phyloP scores from a whole-genome alignment of 305 asterid genomes.

The Solanum aculeatissimum region DNA sequence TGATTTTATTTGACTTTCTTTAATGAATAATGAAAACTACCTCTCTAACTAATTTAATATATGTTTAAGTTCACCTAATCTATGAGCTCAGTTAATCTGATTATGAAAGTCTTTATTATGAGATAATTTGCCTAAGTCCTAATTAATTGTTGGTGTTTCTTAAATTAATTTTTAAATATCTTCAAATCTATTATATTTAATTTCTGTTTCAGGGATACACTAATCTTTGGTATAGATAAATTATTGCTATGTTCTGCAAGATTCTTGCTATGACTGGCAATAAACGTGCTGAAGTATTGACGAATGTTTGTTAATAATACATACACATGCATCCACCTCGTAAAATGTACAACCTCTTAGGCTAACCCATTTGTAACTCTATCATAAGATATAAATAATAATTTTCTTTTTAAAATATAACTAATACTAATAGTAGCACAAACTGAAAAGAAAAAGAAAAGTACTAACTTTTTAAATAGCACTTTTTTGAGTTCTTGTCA shows the following conservation, averaged over 20 bases:
- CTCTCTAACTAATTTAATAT: not conserved
- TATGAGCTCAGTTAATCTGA: not conserved
- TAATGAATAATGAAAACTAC: not conserved
- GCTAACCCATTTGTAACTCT: not conserved
- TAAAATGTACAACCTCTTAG: not conserved
- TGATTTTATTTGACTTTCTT: not conserved
- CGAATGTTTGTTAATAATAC: not conserved
- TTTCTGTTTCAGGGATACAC: not conserved
- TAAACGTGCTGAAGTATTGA: not conserved
- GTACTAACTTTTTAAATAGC: too few species aligned
- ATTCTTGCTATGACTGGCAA: not conserved
- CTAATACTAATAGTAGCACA: too few species aligned
- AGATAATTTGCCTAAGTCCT: not conserved
- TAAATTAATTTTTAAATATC: not conserved
- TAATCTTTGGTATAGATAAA: not conserved
- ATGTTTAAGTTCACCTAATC: not conserved
- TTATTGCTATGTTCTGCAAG: not conserved
- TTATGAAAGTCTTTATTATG: not conserved
- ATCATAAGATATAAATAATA: not conserved
- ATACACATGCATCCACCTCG: not conserved
- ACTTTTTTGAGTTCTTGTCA: too few species aligned
- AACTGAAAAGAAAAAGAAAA: not conserved
- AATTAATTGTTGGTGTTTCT: not conserved
- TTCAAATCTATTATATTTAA: not conserved
- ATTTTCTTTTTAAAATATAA: too few species aligned